Evolutionary conservation across 345 rosid species (phyloP), one percentile per base, ranked within the genome.

Genomic region (Acer negundo): DNA sequence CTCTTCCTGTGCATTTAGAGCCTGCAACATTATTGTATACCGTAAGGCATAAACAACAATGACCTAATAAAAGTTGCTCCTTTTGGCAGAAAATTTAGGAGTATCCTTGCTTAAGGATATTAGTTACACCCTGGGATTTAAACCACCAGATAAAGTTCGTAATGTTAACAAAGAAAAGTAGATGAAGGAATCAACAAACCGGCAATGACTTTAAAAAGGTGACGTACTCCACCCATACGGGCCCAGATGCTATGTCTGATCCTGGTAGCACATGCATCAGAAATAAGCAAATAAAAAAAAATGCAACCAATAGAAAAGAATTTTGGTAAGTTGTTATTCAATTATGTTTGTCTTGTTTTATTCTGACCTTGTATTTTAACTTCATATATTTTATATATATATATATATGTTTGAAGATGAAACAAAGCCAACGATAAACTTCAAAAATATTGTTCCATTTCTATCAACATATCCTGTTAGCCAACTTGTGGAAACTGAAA

Each of bases 201-300:
- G 91, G 99, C 71, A 91, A 73, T 28, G 97, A 90, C 85, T 91
- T 91, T 73, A 96, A 82, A 83, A 90, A 93, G 76, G 92, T 74
- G 69, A 93, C 90, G 89, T 91, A 93, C 83, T 96, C 99, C 72
- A 89, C 84, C 99, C 99, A 96, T 74, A 93, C 80, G 23, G 98
- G 98, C 59, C 99, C 98, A 70, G 98, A 86, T 87, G 93, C 92
- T 65, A 92, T 87, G 82, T 96, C 99, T 15, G 91, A 81, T 79
- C 99, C 99, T 95, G 90, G 67, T 56, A 85, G 76, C 77, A 80
- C 65, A 89, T 15, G 69, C 71, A 88, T 71, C 73, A 38, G 67
- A 80, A 78, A 66, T 75, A 77, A 75, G 79, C 38, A 38, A 56
- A 56, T 53, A 66, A 53, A 71, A 51, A 71, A 51, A 38, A 78